phyloP scores from a whole-genome alignment of 1,284 basidiomycete genomes.

The Apiotrichum siamense region DNA sequence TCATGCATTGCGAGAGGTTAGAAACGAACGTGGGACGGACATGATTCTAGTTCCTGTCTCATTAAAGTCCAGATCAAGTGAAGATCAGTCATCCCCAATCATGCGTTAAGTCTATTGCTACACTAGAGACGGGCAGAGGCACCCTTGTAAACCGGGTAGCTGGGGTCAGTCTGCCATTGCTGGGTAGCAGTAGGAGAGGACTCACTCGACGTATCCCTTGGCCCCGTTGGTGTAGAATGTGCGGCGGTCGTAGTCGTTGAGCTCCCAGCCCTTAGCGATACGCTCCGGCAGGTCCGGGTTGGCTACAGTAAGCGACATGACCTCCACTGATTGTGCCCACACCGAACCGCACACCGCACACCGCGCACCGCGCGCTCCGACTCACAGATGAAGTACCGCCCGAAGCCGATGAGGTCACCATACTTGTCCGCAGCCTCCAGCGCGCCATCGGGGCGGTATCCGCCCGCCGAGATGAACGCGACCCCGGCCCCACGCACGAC shows the following conservation, averaged over 20 bases:
- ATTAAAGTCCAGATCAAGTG: too few species aligned
- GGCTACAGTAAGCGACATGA: conserved; percentile 4
- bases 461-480: conserved; percentile 53
- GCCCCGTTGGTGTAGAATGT: conserved; percentile 27
- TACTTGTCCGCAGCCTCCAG: conserved; percentile 32
- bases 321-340: background rate
- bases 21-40: too few species aligned
- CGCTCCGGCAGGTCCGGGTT: conserved; percentile 56
- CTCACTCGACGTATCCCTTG: conserved; percentile 24
- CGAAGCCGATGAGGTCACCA: conserved; percentile 51
- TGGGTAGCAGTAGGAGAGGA: too few species aligned
- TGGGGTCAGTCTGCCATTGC: background rate
- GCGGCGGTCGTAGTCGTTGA: conserved; percentile 40
- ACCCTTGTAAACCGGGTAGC: background rate
- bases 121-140: background rate
- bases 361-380: too few species aligned
- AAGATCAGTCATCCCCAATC: too few species aligned
- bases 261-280: conserved; percentile 36
- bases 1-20: too few species aligned
- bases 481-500: conserved; percentile 19
- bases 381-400: conserved; percentile 52
- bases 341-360: too few species aligned
- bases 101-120: background rate
- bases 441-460: conserved; percentile 41
- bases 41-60: too few species aligned